Base-by-base conservation (phyloP, 805 yeast species). In the Wickerhamiella nectarea region DNA sequence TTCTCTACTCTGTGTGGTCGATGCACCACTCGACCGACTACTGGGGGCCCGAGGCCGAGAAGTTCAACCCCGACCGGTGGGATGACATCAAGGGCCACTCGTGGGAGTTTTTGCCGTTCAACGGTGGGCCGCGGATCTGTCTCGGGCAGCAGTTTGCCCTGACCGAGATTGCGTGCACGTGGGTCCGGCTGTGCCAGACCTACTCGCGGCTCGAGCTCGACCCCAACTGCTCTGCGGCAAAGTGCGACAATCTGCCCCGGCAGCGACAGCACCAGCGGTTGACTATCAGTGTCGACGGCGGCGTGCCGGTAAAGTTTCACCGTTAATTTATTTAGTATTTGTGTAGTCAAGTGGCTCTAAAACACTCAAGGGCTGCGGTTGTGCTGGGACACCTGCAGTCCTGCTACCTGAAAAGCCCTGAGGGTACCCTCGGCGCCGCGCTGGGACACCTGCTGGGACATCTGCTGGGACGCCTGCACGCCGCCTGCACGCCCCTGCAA, bases 61-160 rank as follows among this genome's bases (percentile, higher is more conserved):
- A 40, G 18, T 67, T 61, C 50, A 53, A 54, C 25, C 71, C 71
- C 11, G 69, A 64, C 50, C 60, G 71, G 39, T 67, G 71, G 71
- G 53, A 50, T 24, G 64, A 63, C 47, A 49, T 50, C 36, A 58
- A 57, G 43, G 56, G 58, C 42, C 58, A 60, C 41, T 65, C 68
- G 10, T 67, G 71, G 70, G 63, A 63, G 26, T 67, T 59, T 48
- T 52, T 66, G 37, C 71, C 72, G 29, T 67, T 67, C 54, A 66
- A 66, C 47, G 73, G 72, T 31, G 73, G 73, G 6, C 72, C 72
- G 22, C 56, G 73, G 47, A 65, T 68, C 40, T 69, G 72, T 52
- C 56, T 68, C 43, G 73, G 72, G 25, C 72, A 68, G 52, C 72
- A 69, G 51, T 67, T 68, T 58, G 73, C 72, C 11, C 61, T 67